Conservation (phyloP, 257 asterid genomes). For the Solanum chiquidenum region DNA sequence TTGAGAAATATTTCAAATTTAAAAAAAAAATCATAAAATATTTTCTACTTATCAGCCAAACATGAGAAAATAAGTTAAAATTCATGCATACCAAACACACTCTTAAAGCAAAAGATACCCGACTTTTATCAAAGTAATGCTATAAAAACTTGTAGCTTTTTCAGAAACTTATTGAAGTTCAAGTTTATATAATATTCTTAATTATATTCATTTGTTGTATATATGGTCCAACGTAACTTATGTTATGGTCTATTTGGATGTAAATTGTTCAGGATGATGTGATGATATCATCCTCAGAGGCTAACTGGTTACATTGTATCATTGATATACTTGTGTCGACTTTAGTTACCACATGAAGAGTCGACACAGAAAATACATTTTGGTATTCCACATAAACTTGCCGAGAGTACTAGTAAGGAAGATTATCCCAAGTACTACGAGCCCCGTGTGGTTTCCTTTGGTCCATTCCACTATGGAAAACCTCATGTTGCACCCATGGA, state of each 20-base stretch:
- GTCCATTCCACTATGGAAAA: not conserved
- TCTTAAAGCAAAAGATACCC: no score
- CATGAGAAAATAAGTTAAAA: no score
- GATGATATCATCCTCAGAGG: not conserved
- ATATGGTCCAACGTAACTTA: not conserved
- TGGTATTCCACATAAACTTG: not conserved
- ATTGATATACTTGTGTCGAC: not conserved
- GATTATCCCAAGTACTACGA: not conserved
- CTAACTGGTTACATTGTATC: not conserved
- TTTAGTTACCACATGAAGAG: not conserved
- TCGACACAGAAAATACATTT: not conserved
- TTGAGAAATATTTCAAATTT: no score
- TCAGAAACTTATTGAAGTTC: no score
- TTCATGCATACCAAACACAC: no score
- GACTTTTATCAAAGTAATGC: no score
- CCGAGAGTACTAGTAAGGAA: no score
- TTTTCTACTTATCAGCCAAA: no score
- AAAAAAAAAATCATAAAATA: no score
- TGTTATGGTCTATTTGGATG: not conserved
- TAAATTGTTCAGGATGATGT: not conserved
- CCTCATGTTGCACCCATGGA: not conserved
- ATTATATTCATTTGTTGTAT: no score
- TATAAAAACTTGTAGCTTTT: no score
- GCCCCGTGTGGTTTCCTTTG: not conserved
- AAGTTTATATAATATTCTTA: no score